Conservation (phyloP, 2,329 filamentous ascomycete genomes). For the Exophiala oligosperma region DNA sequence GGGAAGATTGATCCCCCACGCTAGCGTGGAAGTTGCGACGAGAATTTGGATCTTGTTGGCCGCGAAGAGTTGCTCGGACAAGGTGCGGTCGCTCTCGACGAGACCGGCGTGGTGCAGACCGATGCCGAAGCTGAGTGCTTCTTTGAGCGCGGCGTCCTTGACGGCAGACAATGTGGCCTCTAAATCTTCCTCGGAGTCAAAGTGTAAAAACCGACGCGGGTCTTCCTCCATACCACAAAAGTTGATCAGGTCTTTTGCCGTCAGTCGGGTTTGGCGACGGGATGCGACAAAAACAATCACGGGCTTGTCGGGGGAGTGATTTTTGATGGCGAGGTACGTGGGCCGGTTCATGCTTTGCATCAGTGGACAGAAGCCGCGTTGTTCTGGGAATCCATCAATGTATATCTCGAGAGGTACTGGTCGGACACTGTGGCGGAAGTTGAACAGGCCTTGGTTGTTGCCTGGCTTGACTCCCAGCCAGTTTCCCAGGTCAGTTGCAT, state of each 20-base stretch:
- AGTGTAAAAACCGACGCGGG: constrained; percentile 84
- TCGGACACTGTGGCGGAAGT: constrained; percentile 94
- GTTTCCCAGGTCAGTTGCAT: constrained; percentile 88
- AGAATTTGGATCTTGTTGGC: constrained; percentile 98
- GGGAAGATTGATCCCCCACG: constrained; percentile 97
- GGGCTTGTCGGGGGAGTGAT: constrained; percentile 91
- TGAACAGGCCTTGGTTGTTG: constrained; percentile 65
- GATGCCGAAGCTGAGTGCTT: constrained; percentile 96
- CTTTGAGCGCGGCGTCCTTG: constrained; percentile 88
- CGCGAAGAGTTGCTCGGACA: constrained; percentile 91
- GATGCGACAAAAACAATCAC: constrained; percentile 99
- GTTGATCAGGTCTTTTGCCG: constrained; percentile 94
- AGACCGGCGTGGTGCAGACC: constrained; percentile 96
- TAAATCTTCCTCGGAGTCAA: constrained; percentile 86
- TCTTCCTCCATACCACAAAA: constrained; percentile 99
- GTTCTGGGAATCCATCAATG: constrained; percentile 95
- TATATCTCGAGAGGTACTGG: constrained; percentile 94
- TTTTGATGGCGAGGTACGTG: constrained; percentile 94
- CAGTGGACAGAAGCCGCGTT: constrained; percentile 89
- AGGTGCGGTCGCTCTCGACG: constrained; percentile 86
- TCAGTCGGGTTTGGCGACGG: constrained; percentile 88
- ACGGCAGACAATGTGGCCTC: constrained; percentile 83
- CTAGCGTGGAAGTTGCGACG: constrained; percentile 90
- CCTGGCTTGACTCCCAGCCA: constrained; percentile 97
- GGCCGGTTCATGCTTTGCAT: constrained; percentile 99